Conservation (phyloP, 78 protist genomes). For the Dictyostelium intermedium region DNA sequence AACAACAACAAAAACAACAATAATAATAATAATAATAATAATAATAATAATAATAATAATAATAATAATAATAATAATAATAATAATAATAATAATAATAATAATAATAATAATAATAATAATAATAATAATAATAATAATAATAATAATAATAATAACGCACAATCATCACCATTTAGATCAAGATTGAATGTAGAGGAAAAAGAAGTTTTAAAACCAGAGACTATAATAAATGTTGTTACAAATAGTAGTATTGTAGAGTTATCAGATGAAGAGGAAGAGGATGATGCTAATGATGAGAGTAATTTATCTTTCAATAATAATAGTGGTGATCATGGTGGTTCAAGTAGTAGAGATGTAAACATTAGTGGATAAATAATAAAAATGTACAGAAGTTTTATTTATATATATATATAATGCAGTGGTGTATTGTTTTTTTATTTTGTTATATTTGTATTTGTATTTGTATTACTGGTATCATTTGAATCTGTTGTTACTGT, state of each 20-base stretch:
- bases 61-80: background rate
- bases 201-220: slow-evolving; percentile 19
- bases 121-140: background rate
- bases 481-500: background rate
- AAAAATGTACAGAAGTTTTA: background rate
- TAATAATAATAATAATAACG: background rate
- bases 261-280: slow-evolving; percentile 12
- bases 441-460: background rate
- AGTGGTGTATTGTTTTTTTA: background rate
- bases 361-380: background rate
- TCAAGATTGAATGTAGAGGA: background rate
- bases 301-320: background rate
- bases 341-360: background rate
- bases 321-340: background rate
- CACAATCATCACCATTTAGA: background rate
- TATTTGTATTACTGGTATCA: background rate
- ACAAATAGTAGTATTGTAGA: slow-evolving; percentile 31
- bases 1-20: background rate
- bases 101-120: background rate
- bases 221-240: slow-evolving; percentile 1
- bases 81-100: background rate
- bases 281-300: background rate
- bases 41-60: background rate
- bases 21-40: background rate
- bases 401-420: background rate